These are phyloP conservation scores for Globisporangium camurandrum DNA, from an alignment of 352 stramenopile species.

Conservation along the genomic window DNA sequence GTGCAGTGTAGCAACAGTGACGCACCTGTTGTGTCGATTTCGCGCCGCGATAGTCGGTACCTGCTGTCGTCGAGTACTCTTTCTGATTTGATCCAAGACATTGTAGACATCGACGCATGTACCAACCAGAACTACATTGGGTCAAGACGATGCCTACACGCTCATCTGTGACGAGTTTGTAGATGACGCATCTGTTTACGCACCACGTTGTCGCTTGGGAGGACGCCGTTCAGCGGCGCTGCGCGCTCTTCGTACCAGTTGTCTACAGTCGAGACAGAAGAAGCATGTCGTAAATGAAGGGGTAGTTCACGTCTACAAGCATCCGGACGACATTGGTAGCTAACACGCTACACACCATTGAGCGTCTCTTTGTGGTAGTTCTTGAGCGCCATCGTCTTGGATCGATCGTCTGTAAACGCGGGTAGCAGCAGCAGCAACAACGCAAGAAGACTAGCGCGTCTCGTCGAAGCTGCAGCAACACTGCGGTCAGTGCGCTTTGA, in stretches of 20 bases:
- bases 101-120: too few relatives aligned
- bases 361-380: slow-evolving; percentile 74
- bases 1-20: not conserved
- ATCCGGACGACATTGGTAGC: not conserved
- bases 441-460: too few relatives aligned
- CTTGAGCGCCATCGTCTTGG: slow-evolving; percentile 69
- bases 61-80: slow-evolving; percentile 51
- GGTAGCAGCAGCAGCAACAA: too few relatives aligned
- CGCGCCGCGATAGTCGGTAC: slow-evolving; percentile 36
- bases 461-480: too few relatives aligned
- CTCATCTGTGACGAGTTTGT: too few relatives aligned
- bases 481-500: too few relatives aligned
- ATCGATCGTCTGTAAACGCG: too few relatives aligned
- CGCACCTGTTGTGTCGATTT: slow-evolving; percentile 28
- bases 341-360: slow-evolving; percentile 28
- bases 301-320: not conserved
- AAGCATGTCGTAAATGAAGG: not conserved
- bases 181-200: not conserved
- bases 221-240: slow-evolving; percentile 49
- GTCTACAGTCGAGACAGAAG: slow-evolving; percentile 23
- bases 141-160: too few relatives aligned
- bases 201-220: slow-evolving; percentile 56
- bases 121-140: too few relatives aligned
- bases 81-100: too few relatives aligned
- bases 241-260: slow-evolving; percentile 82